Evolutionary conservation across 2,329 filamentous ascomycete genomes (phyloP), one percentile per base, ranked within the genome.

Genomic region (Lachnellula subtilissima): DNA sequence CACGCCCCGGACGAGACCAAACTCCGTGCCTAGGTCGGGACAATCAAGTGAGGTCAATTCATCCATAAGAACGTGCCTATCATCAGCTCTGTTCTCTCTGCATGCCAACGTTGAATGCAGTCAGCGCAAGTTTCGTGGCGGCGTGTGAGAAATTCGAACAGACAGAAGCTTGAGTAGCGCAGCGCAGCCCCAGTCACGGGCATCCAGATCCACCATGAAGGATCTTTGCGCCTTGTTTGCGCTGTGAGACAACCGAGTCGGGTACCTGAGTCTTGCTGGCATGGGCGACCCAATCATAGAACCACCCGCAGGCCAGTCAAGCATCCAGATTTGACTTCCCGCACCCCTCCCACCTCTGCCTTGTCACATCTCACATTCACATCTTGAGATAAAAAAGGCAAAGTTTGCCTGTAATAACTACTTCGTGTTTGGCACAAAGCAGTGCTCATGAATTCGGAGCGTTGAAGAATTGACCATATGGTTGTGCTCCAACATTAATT

Each of bases 221-320:
- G 14, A 17, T 40, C 37, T 49, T 36, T 49, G 46, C 17, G 46
- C 22, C 47, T 48, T 32, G 46, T 23, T 54, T 50, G 37, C 45
- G 17, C 36, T 43, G 52, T 61, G 55, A 63, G 56, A 61, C 61
- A 58, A 53, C 17, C 48, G 43, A 42, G 39, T 49, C 61, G 61
- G 60, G 61, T 63, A 61, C 58, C 61, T 63, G 61, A 58, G 48
- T 56, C 37, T 57, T 48, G 55, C 53, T 54, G n/a, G 42, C 42
- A 17, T 19, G 42, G 19, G 42, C 17, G 17, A 23, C n/a, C 42
- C 42, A 45, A 45, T 45, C 42, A 22, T 45, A 6, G n/a, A 19
- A 19, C 42, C 15, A 32, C 19, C 42, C 42, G 42, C 11, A 12
- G 42, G 5, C 37, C 37, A 40, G 8, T 40, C 37, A 40, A 45